Evolutionary conservation across 1,139 yeast genomes (phyloP).

Genomic region (Nakaseomyces uthaithaninus): DNA sequence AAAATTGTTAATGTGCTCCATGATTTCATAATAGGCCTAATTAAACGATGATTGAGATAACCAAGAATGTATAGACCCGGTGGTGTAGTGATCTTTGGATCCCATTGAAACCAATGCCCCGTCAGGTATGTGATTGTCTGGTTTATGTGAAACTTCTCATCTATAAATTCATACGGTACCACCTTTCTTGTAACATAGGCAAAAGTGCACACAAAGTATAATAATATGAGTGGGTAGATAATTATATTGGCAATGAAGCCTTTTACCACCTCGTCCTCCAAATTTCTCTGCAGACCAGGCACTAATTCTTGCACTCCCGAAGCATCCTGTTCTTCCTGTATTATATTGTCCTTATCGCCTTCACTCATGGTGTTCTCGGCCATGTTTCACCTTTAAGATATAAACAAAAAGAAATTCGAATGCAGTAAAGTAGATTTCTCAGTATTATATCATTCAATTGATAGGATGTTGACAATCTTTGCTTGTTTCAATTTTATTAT

Average conservation of each 20-base stretch:
- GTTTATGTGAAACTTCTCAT: constrained; percentile 77
- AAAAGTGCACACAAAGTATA: constrained; percentile 22
- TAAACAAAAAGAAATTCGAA: too few species aligned
- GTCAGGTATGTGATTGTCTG: constrained; percentile 65
- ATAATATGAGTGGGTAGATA: constrained; percentile 21
- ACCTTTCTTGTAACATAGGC: constrained; percentile 20
- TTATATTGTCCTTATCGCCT: neutral
- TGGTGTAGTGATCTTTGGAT: constrained; percentile 89
- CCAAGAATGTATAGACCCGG: constrained; percentile 83
- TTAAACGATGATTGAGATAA: constrained; percentile 36
- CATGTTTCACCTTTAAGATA: too few species aligned
- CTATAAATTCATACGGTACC: constrained; percentile 35
- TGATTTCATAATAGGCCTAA: constrained; percentile 23
- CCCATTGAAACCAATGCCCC: constrained; percentile 63
- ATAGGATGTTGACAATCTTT: too few species aligned
- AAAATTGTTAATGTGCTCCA: constrained; percentile 39
- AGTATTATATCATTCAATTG: too few species aligned
- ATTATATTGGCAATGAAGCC: constrained; percentile 25
- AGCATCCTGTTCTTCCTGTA: constrained; percentile 8
- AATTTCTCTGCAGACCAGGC: constrained; percentile 25
- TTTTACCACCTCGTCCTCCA: constrained; percentile 26
- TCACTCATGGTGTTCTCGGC: constrained; percentile 5
- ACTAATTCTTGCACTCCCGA: constrained; percentile 18
- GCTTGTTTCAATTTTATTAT: too few species aligned
- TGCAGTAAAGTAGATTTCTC: too few species aligned